phyloP scores from a whole-genome alignment of 179 eudicot genomes.

The Actinidia polygama region DNA sequence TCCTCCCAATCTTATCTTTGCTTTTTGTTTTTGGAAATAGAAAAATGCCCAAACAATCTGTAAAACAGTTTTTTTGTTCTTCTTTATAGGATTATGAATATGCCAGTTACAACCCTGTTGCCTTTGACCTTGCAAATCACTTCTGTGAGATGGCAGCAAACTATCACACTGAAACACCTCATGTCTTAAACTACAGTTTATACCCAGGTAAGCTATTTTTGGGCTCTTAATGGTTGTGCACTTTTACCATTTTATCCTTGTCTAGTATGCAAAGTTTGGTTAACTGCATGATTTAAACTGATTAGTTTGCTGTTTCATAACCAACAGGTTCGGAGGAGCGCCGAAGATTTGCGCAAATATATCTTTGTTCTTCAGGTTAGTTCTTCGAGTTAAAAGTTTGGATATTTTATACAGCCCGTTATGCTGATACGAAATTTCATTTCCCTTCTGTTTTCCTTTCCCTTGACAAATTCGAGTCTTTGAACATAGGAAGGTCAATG shows the following conservation, averaged over 20 bases:
- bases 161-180: constrained; percentile 77
- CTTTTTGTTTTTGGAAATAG: too few species aligned
- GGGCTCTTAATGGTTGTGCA: not conserved
- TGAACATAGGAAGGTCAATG: not conserved
- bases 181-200: constrained; percentile 58
- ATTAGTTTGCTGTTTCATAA: not conserved
- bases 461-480: not conserved
- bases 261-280: not conserved
- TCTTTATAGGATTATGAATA: constrained; percentile 82
- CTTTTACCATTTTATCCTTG: not conserved
- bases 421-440: not conserved
- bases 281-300: too few species aligned
- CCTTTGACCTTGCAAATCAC: constrained; percentile 82
- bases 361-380: constrained; percentile 58
- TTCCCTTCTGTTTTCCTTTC: not conserved
- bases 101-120: constrained; percentile 79
- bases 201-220: constrained; percentile 57
- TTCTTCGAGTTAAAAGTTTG: not conserved
- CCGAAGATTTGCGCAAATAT: constrained; percentile 47
- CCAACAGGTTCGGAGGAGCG: constrained; percentile 58
- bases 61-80: not conserved
- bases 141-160: constrained; percentile 87
- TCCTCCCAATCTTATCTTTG: too few species aligned
- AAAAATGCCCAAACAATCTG: too few species aligned
- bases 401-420: not conserved